Percentiles rank a stretch among this genome's conserved stretches.
These are phyloP conservation scores for Phialemoniopsis sp. DNA, from an alignment of 2,329 filamentous ascomycete species.

Conservation along the genomic window DNA sequence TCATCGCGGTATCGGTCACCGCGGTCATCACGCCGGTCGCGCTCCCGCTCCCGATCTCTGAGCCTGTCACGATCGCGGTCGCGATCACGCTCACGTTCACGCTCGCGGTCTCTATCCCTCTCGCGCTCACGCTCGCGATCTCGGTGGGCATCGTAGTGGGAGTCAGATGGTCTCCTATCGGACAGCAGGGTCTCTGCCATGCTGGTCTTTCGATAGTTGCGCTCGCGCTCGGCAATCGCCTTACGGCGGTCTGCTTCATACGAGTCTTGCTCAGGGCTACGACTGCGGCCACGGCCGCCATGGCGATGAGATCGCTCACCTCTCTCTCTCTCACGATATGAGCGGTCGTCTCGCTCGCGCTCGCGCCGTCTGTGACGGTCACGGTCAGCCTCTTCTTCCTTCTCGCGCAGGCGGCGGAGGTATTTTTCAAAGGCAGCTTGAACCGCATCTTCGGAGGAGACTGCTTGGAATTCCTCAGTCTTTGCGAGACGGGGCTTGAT, in stretches of 20 bases:
- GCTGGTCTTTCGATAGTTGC: slow-evolving; percentile 80
- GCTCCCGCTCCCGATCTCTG: slow-evolving; percentile 22
- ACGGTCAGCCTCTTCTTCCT: slow-evolving; percentile 76
- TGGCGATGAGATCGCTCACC: slow-evolving; percentile 62
- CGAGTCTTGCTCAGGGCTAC: slow-evolving; percentile 85
- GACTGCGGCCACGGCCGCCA: slow-evolving; percentile 63
- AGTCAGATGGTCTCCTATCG: slow-evolving; percentile 46
- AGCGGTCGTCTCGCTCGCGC: slow-evolving; percentile 51
- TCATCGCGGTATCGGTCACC: slow-evolving; percentile 32
- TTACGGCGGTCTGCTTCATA: slow-evolving; percentile 95
- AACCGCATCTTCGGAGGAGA: slow-evolving; percentile 79
- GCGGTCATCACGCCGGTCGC: too few species aligned
- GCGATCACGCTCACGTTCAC: slow-evolving; percentile 23
- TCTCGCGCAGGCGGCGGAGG: slow-evolving; percentile 84
- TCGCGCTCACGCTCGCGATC: slow-evolving; percentile 12
- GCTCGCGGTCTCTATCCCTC: slow-evolving; percentile 19
- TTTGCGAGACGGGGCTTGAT: slow-evolving; percentile 76
- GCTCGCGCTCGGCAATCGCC: slow-evolving; percentile 89
- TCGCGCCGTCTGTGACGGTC: slow-evolving; percentile 57
- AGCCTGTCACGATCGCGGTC: slow-evolving; percentile 27
- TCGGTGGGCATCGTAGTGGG: slow-evolving; percentile 26
- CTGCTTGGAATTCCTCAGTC: slow-evolving; percentile 77
- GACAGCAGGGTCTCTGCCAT: slow-evolving; percentile 61
- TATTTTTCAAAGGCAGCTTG: slow-evolving; percentile 87
- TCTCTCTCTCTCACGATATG: slow-evolving; percentile 57